These are phyloP conservation scores for Stylosanthes scabra DNA, from an alignment of 331 rosid species.

Conservation along the genomic window DNA sequence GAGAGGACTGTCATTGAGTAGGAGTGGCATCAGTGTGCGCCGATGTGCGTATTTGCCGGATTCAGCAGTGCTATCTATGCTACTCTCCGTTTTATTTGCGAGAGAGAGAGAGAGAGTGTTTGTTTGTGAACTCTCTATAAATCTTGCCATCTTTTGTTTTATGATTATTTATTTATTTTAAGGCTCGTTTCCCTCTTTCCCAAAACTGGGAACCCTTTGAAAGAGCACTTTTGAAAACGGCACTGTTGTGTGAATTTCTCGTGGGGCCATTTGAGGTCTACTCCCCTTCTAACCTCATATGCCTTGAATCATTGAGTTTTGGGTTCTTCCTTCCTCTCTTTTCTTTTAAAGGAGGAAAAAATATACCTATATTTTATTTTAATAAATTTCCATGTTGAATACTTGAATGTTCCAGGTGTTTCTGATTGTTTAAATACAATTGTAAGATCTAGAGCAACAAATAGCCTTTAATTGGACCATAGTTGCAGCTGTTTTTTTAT, in stretches of 20 bases:
- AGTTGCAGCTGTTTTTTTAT: not conserved
- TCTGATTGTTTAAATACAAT: not conserved
- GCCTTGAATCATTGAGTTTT: constrained; percentile 74
- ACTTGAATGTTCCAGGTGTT: not conserved
- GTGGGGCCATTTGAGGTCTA: constrained; percentile 35
- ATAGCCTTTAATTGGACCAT: not conserved
- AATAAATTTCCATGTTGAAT: not conserved
- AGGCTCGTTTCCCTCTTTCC: constrained; percentile 27
- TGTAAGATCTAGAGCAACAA: not conserved
- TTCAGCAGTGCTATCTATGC: not conserved
- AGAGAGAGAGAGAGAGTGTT: not conserved
- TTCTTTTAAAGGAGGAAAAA: not conserved
- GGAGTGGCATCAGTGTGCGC: constrained; percentile 10
- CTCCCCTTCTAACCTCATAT: constrained; percentile 42
- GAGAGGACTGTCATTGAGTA: not conserved
- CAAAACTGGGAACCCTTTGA: constrained; percentile 32
- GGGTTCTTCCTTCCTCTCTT: constrained; percentile 30
- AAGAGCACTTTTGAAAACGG: constrained; percentile 42
- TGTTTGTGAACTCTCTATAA: not conserved
- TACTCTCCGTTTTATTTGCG: not conserved
- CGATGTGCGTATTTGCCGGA: constrained; percentile 36
- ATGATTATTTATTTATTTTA: not conserved
- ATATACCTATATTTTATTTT: not conserved
- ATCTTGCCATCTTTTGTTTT: not conserved
- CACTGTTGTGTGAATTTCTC: constrained; percentile 42